phyloP scores from a whole-genome alignment of 345 rosid species.

The Eucalyptus curtisii region DNA sequence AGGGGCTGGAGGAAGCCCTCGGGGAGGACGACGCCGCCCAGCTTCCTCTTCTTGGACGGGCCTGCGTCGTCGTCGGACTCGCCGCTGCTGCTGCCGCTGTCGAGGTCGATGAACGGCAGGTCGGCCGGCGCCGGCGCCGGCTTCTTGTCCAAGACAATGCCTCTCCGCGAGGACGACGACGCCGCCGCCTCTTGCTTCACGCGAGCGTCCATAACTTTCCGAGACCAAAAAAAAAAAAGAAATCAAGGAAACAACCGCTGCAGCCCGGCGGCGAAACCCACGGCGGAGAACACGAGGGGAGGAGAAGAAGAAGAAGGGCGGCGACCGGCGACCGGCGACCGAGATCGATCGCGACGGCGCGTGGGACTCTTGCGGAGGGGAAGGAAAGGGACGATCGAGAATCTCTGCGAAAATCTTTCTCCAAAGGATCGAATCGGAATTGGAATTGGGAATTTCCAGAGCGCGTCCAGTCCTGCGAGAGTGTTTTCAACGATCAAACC shows the following conservation, averaged over 20 bases:
- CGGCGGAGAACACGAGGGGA: too few species aligned
- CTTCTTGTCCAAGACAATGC: not conserved
- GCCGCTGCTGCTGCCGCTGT: conserved; percentile 44
- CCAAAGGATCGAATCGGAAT: not conserved
- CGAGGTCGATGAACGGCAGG: conserved; percentile 36
- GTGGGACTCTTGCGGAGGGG: not conserved
- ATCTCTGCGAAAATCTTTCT: not conserved
- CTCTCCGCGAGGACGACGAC: not conserved
- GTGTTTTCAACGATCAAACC: too few species aligned
- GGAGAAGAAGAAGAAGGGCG: not conserved
- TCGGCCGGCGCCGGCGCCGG: not conserved
- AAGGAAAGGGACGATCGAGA: not conserved
- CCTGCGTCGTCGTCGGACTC: conserved; percentile 20
- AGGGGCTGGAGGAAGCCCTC: conserved; percentile 40
- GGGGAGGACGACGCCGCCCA: conserved; percentile 19
- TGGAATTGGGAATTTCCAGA: not conserved
- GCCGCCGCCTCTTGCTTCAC: conserved; percentile 34
- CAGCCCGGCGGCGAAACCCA: too few species aligned
- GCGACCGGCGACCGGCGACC: not conserved
- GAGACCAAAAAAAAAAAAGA: not conserved
- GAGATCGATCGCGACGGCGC: not conserved
- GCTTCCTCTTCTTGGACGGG: conserved; percentile 10
- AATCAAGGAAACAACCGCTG: too few species aligned
- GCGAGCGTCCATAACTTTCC: conserved; percentile 13
- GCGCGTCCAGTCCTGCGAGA: not conserved